Percentiles rank a stretch among this genome's conserved stretches.
phyloP scores from a whole-genome alignment of 768 basidiomycete genomes.

The Thelephora aurantiotincta region DNA sequence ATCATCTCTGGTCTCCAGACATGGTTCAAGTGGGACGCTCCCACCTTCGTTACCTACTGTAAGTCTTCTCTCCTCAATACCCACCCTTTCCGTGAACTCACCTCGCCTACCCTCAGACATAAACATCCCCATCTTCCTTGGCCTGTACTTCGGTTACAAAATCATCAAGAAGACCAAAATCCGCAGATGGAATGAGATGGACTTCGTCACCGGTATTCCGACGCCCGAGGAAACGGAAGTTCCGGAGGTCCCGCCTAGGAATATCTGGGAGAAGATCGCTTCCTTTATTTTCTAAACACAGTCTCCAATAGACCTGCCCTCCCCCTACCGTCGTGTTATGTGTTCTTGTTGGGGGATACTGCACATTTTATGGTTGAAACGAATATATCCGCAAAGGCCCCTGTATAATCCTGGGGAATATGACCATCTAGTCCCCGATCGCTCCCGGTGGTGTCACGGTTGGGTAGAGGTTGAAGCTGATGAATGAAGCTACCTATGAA shows the following conservation, averaged over 20 bases:
- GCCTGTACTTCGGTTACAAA: slow-evolving; percentile 31
- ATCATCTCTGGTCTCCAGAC: slow-evolving; percentile 40
- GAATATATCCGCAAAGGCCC: no score
- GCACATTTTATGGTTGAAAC: no score
- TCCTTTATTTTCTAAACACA: slow-evolving; percentile 31
- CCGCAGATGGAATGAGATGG: slow-evolving; percentile 53
- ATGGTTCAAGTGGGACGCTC: slow-evolving; percentile 47
- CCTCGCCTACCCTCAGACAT: slow-evolving; percentile 18
- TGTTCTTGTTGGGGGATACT: no score
- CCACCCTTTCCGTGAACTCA: slow-evolving; percentile 1
- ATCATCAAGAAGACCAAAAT: slow-evolving; percentile 22
- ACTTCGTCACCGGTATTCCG: slow-evolving; percentile 61
- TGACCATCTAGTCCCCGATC: no score
- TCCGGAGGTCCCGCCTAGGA: slow-evolving; percentile 34
- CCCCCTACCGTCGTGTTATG: no score
- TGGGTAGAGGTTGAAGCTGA: no score
- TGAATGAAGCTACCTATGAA: no score
- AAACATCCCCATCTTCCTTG: slow-evolving; percentile 33
- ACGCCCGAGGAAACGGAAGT: slow-evolving; percentile 53
- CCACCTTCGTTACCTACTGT: slow-evolving; percentile 37
- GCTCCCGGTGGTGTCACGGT: no score
- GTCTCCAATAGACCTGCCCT: no score
- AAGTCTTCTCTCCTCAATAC: slow-evolving; percentile 9
- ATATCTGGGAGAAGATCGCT: slow-evolving; percentile 35
- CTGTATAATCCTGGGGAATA: no score